Evolutionary conservation across 768 basidiomycete genomes (phyloP), one percentile per base, ranked within the genome.

Genomic region (Amanita muscaria): DNA sequence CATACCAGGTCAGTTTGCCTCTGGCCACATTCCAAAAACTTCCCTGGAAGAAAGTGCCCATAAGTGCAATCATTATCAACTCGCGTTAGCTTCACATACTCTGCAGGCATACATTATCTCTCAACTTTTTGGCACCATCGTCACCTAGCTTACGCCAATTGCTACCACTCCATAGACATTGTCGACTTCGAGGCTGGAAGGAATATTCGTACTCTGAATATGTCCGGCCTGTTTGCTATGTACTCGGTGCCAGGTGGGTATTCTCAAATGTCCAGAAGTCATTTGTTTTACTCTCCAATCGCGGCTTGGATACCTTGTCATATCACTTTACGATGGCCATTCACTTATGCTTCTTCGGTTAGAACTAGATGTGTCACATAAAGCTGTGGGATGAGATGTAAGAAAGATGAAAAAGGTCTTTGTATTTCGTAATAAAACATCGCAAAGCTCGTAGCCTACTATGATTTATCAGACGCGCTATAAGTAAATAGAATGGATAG

Each of bases 31-130:
- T 79, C 59, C 77, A 86, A 50, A 71, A 70, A 34, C 88, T 90
- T 61, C 84, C 88, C 0, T 83, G 83, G 81, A 72, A 69, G 51
- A 89, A 89, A 57, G 88, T 88, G 0, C 88, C 88, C 0, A 69
- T 53, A 67, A 57, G 49, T 45, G 10, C 16, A 4, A 23, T 14
- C 11, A n/a, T 11, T 1, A n/a, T 6, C 22, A 42, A 23, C 22
- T 8, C 27, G 6, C 7, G 32, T 19, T 33, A 25, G 32, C 8
- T 19, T n/a, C 40, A 44, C 9, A 14, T 23, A 18, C 30, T 22
- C 23, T 29, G 6, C 21, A 57, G 60, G 57, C 58, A 18, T 88
- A 79, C 57, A 73, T 83, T 36, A 54, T 77, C 39, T 74, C 80
- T 0, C 84, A 88, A 57, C 53, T 80, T 18, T 59, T 85, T 30